Conservation (phyloP, 305 asterid species). For the Fraxinus latifolia region DNA sequence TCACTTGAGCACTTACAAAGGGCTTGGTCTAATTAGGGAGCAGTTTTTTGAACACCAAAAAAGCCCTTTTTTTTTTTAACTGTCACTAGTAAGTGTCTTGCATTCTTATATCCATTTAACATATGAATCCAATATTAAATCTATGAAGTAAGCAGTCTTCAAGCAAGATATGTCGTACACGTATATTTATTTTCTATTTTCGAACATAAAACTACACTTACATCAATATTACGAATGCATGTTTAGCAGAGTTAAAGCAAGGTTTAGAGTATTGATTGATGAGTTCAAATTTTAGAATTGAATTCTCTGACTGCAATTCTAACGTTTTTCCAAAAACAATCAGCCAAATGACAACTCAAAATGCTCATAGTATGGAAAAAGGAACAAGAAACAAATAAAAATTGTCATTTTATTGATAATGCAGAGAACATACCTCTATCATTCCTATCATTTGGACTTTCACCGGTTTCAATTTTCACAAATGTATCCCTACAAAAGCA, state of each 20-base stretch:
- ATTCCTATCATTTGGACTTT: constrained; percentile 92
- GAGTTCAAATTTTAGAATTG: neutral
- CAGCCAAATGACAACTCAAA: neutral
- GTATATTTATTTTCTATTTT: neutral
- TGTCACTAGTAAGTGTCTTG: neutral
- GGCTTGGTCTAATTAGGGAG: neutral
- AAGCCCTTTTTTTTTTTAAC: neutral
- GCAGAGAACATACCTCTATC: constrained; percentile 73
- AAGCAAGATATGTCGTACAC: neutral
- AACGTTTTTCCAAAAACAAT: neutral
- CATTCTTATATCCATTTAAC: neutral
- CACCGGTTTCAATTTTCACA: constrained; percentile 74
- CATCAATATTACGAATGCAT: neutral
- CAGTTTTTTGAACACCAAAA: neutral
- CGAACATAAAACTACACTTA: neutral
- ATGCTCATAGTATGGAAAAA: neutral
- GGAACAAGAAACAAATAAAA: neutral
- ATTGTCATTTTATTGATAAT: neutral
- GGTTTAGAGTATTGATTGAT: neutral
- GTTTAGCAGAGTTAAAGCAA: neutral
- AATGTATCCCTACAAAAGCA: constrained; percentile 73
- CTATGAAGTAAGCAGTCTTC: neutral
- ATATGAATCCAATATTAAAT: neutral
- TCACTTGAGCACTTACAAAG: neutral
- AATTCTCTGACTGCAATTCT: neutral